Evolutionary conservation across 176 grass and related monocot genomes (phyloP).

Genomic region (Eragrostis curvula): DNA sequence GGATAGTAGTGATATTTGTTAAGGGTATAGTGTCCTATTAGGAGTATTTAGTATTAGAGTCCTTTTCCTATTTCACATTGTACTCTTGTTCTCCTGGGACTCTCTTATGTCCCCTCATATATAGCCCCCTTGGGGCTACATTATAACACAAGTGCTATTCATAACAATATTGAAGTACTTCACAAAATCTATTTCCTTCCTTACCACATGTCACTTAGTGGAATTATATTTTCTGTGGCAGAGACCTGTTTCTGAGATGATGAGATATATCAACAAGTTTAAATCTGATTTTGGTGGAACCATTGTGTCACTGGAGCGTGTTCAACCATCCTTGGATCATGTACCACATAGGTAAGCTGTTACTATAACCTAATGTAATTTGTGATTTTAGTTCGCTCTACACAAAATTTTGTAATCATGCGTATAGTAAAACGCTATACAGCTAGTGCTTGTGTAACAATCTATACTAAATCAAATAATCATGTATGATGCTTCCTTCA

Average conservation of each 20-base stretch:
- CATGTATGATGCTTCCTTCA: conserved; percentile 14
- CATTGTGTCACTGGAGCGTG: conserved; percentile 81
- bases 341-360: conserved; percentile 77
- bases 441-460: not conserved
- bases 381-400: not conserved
- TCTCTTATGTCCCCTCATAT: no score
- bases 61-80: no score
- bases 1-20: conserved; percentile 13
- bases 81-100: no score
- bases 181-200: not conserved
- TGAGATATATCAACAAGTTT: conserved; percentile 95
- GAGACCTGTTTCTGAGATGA: conserved; percentile 89
- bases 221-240: conserved; percentile 47
- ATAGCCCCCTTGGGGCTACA: no score
- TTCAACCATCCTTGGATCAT: conserved; percentile 95
- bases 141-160: no score
- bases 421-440: not conserved
- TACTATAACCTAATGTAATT: conserved; percentile 12
- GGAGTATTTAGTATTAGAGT: no score
- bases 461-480: conserved; percentile 16
- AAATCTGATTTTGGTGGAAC: conserved; percentile 94
- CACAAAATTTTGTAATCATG: conserved; percentile 3
- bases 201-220: conserved; percentile 30
- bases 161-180: conserved; percentile 7
- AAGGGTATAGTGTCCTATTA: no score